Evolutionary conservation across 371 early-diverging fungal species (phyloP).

Genomic region (Mucor piriformis): DNA sequence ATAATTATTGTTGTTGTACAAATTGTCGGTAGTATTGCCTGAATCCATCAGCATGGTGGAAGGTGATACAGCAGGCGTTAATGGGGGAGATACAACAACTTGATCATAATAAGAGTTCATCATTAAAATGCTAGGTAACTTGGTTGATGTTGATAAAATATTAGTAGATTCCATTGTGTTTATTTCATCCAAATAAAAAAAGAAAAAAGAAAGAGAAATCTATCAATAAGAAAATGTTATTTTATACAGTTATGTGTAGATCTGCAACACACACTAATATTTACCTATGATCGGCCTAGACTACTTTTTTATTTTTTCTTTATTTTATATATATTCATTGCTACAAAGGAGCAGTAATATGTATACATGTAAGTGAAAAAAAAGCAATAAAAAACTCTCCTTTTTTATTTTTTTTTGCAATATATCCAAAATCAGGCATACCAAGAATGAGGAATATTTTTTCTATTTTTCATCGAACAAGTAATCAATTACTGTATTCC

Average conservation of each 20-base stretch:
- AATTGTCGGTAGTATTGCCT: too few relatives aligned
- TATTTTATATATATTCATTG: neutral
- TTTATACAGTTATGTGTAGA: slow-evolving; percentile 7
- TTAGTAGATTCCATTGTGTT: neutral
- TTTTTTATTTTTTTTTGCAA: neutral
- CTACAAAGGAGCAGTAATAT: slow-evolving; percentile 10
- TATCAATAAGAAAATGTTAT: slow-evolving; percentile 3
- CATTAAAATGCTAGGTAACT: neutral
- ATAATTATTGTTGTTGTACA: neutral
- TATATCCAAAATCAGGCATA: slow-evolving; percentile 13
- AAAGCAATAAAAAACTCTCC: slow-evolving; percentile 8
- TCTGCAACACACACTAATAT: slow-evolving; percentile 3
- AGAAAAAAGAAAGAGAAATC: neutral
- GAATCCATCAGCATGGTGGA: slow-evolving; percentile 21
- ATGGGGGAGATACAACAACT: slow-evolving; percentile 28
- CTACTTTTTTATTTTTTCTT: neutral
- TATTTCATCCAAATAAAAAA: neutral
- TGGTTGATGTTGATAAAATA: neutral
- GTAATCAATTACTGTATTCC: too few relatives aligned
- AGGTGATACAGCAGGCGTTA: slow-evolving; percentile 31
- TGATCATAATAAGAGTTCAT: neutral
- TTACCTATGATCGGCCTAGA: slow-evolving; percentile 9
- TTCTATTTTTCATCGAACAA: too few relatives aligned
- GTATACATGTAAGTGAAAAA: neutral
- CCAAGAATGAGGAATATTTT: slow-evolving; percentile 10